phyloP scores from a whole-genome alignment of 2,329 filamentous ascomycete species.

The Sporothrix dimorphospora region DNA sequence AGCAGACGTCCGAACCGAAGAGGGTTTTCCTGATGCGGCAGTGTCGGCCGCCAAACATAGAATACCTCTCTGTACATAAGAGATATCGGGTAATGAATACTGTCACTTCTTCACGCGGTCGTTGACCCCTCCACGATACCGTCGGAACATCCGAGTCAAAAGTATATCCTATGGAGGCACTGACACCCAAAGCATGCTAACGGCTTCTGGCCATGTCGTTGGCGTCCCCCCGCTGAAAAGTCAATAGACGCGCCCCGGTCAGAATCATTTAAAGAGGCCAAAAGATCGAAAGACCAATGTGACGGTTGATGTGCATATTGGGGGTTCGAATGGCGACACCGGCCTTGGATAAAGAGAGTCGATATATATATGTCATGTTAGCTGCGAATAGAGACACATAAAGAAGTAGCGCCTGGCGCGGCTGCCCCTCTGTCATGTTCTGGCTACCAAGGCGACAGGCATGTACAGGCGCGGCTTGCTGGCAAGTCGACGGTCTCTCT shows the following conservation, averaged over 20 bases:
- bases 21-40: neutral
- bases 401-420: neutral
- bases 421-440: neutral
- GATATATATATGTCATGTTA: neutral
- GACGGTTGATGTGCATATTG: neutral
- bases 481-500: neutral
- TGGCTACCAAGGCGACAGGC: neutral
- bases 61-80: neutral
- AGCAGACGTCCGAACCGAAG: neutral
- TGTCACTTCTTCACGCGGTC: too few species aligned
- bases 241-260: neutral
- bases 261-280: neutral
- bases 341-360: neutral
- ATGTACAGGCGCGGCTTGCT: neutral
- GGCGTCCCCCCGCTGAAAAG: neutral
- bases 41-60: neutral
- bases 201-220: neutral
- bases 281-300: neutral
- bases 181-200: neutral
- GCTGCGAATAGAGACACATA: neutral
- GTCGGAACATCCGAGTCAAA: neutral
- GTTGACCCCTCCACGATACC: neutral
- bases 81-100: neutral
- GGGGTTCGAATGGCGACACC: neutral
- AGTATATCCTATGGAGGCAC: neutral